phyloP scores from a whole-genome alignment of 2,329 filamentous ascomycete genomes.

The Paecilomyces sp. region DNA sequence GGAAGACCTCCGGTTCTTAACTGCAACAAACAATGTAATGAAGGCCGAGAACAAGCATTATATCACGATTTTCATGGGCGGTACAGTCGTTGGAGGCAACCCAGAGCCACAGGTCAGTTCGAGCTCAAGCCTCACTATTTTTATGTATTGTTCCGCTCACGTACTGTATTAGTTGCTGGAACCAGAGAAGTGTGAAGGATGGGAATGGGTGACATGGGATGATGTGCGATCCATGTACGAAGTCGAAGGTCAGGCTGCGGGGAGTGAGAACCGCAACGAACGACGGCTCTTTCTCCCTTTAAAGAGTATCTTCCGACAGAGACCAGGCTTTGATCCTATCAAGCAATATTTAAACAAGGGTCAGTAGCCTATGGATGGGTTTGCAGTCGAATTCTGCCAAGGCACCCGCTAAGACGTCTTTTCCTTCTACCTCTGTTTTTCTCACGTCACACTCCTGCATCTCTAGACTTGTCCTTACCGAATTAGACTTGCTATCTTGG shows the following conservation, averaged over 20 bases:
- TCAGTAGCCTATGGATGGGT: background rate
- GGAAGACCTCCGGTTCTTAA: conserved; percentile 45
- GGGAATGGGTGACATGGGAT: conserved; percentile 48
- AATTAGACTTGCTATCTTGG: background rate
- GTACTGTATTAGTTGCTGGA: conserved; percentile 24
- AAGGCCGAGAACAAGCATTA: conserved; percentile 59
- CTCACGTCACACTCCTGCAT: background rate
- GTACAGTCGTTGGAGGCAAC: conserved; percentile 40
- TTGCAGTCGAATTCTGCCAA: background rate
- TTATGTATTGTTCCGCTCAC: background rate
- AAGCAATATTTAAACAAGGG: background rate
- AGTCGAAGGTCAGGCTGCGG: conserved; percentile 19
- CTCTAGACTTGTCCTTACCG: background rate
- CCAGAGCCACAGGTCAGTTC: conserved; percentile 48
- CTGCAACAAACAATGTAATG: conserved; percentile 63
- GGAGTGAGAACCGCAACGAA: conserved; percentile 15
- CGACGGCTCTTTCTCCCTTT: conserved; percentile 42
- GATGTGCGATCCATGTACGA: conserved; percentile 34
- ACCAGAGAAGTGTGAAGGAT: conserved; percentile 48
- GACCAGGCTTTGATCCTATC: conserved; percentile 23
- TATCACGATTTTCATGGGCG: conserved; percentile 62
- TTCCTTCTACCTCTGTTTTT: background rate
- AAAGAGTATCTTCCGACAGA: conserved; percentile 37
- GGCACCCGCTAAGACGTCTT: background rate
- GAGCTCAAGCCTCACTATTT: background rate